A percentile compares a stretch with the other conserved stretches of the same genome.
phyloP scores from a whole-genome alignment of 306 rosid species.

The Heteromeles arbutifolia region DNA sequence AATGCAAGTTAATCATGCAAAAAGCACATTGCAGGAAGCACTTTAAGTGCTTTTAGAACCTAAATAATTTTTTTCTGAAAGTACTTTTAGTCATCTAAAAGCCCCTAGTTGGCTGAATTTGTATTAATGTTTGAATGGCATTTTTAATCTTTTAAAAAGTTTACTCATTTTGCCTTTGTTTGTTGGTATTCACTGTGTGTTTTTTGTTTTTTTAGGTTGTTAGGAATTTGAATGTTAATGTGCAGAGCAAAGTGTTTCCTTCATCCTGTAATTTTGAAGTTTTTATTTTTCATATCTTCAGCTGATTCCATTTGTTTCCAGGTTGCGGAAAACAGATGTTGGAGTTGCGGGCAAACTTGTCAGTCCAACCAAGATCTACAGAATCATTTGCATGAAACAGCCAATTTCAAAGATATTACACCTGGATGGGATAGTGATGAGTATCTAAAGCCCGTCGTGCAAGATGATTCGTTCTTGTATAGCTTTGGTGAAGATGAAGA shows the following conservation, averaged over 20 bases:
- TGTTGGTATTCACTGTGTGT: no score
- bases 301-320: conserved; percentile 16
- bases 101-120: neutral
- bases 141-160: neutral
- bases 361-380: conserved; percentile 46
- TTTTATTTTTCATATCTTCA: neutral
- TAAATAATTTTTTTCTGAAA: no score
- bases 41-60: no score
- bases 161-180: neutral
- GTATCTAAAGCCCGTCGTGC: conserved; percentile 67
- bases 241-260: neutral
- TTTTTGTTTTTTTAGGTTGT: neutral
- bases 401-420: conserved; percentile 32
- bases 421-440: conserved; percentile 54
- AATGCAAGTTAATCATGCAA: no score
- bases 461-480: conserved; percentile 70
- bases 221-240: neutral
- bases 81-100: no score
- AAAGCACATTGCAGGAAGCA: no score
- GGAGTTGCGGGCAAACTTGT: conserved; percentile 66
- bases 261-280: neutral
- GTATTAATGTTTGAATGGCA: neutral
- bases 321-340: conserved; percentile 72
- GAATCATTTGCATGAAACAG: conserved; percentile 61
- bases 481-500: conserved; percentile 75